Base-by-base conservation (phyloP, 345 rosid genomes). In the Raphanus raphanistrum region DNA sequence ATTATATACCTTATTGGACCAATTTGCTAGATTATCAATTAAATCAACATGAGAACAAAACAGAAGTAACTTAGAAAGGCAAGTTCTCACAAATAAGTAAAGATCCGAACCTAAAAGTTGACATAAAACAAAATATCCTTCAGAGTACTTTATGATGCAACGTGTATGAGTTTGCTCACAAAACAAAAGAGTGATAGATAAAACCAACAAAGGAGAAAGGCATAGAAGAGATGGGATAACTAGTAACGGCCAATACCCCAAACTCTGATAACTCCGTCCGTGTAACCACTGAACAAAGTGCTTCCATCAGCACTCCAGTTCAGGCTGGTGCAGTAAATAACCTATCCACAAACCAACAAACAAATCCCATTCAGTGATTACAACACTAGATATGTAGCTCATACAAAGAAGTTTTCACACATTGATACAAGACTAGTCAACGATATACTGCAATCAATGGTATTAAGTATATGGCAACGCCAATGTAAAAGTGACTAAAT, bases 261-360 rank as follows among this genome's bases (percentile, higher is more conserved):
- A 58, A 94, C 97, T 83, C 98, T 85, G 83, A 94, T 84, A 6
- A 94, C 98, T 41, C 98, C 98, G 73, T 94, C 98, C 0, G 97
- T 94, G 50, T 92, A 94, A 7, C 98, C 98, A 66, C 98, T 90
- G 86, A 90, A 94, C 84, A 94, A 73, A 45, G 97, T 90, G 84
- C 95, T 94, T 82, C 98, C 98, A 75, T 94, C 98, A 0, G 85
- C 87, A 73, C 94, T 94, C 98, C 98, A 94, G 90, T 74, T 90
- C 86, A 94, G 74, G 78, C 98, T 80, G 61, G 98, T 92, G 89
- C 98, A 94, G 87, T 86, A 89, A 9, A 90, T 92, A 65, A 86
- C 89, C 98, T 94, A 84, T 16, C 2, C 80, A 84, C 33, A 77
- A 50, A 50, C 60, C 9, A 27, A 60, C 21, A 21, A 21, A 21